phyloP scores from a whole-genome alignment of 192 early-diverging fungal species.

The Blastocladiella britannica region DNA sequence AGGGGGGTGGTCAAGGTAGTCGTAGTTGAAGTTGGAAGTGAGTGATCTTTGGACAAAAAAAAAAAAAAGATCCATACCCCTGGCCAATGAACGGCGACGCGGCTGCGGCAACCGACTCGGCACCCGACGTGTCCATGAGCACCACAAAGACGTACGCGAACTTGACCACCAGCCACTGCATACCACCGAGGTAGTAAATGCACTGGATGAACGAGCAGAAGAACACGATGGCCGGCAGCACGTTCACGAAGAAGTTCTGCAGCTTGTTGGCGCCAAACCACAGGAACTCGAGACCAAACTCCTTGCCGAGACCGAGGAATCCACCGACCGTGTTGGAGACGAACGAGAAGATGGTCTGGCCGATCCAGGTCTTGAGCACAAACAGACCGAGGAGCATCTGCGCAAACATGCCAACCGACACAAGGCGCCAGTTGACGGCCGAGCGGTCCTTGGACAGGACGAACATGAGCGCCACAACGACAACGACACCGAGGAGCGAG shows the following conservation, averaged over 20 bases:
- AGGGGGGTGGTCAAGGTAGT: too few species aligned
- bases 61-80: too few species aligned
- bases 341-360: conserved; percentile 52
- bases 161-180: conserved; percentile 57
- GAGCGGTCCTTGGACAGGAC: conserved; percentile 37
- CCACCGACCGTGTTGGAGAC: conserved; percentile 25
- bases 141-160: conserved; percentile 39
- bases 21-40: too few species aligned
- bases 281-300: conserved; percentile 45
- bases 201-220: conserved; percentile 69
- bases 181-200: conserved; percentile 58
- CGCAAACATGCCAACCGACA: conserved; percentile 39
- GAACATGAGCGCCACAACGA: conserved; percentile 26
- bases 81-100: conserved; percentile 73
- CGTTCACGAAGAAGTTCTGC: conserved; percentile 36
- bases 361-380: conserved; percentile 47
- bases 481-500: conserved; percentile 43
- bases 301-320: conserved; percentile 44
- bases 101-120: conserved; percentile 62
- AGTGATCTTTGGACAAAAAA: too few species aligned
- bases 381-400: conserved; percentile 66
- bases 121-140: conserved; percentile 52
- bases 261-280: conserved; percentile 26
- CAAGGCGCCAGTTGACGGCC: conserved; percentile 52
- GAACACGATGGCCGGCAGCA: conserved; percentile 72